Evolutionary conservation across 192 early-diverging fungal genomes (phyloP).

Genomic region (Phlyctochytrium arcticum): DNA sequence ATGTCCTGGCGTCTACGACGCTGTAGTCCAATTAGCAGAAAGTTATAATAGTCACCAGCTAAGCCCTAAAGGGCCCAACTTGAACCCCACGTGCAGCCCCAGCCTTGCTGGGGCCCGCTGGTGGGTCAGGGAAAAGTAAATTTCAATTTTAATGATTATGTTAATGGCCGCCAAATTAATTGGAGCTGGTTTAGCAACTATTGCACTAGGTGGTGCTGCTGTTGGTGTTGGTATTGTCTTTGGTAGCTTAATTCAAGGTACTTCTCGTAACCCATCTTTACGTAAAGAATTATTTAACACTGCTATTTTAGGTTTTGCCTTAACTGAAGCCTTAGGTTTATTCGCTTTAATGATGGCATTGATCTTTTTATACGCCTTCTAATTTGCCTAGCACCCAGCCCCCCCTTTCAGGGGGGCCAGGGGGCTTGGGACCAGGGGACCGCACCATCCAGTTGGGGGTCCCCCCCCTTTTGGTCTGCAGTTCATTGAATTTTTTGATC

Average conservation of each 20-base stretch:
- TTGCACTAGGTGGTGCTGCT: slow-evolving; percentile 39
- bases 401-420: too few relatives aligned
- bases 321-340: slow-evolving; percentile 35
- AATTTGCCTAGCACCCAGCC: too few relatives aligned
- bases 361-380: slow-evolving; percentile 21
- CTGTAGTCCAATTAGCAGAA: too few relatives aligned
- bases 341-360: slow-evolving; percentile 28
- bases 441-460: too few relatives aligned
- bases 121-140: slow-evolving; percentile 4
- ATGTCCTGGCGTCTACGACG: too few relatives aligned
- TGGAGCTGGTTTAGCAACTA: slow-evolving; percentile 27
- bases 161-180: slow-evolving; percentile 29
- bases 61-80: too few relatives aligned
- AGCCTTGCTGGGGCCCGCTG: too few relatives aligned
- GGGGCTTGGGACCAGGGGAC: too few relatives aligned
- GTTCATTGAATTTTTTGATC: too few relatives aligned
- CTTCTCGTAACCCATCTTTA: slow-evolving; percentile 32
- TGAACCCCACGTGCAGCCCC: too few relatives aligned
- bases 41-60: too few relatives aligned
- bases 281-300: slow-evolving; percentile 37
- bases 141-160: slow-evolving; percentile 21
- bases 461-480: too few relatives aligned
- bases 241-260: slow-evolving; percentile 34
- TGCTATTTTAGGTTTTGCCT: slow-evolving; percentile 33
- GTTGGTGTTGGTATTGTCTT: slow-evolving; percentile 36